phyloP scores from a whole-genome alignment of 306 rosid species.

The Begonia masoniana region DNA sequence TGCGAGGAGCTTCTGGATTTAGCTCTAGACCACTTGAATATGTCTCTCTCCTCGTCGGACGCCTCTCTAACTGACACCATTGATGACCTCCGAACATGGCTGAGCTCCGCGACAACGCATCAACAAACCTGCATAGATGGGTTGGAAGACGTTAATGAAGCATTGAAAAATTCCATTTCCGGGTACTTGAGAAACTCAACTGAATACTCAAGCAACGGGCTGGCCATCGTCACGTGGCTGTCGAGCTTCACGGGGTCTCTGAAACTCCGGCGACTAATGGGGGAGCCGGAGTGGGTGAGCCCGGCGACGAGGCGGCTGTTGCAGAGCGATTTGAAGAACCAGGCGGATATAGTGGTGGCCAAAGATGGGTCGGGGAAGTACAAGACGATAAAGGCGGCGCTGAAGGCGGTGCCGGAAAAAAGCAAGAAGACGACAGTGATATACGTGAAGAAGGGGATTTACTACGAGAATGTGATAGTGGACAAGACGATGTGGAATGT shows the following conservation, averaged over 20 bases:
- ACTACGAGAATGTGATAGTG: conserved; percentile 52
- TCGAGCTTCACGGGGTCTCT: conserved; percentile 12
- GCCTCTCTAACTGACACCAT: conserved; percentile 23
- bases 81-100: conserved; percentile 65
- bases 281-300: conserved; percentile 26
- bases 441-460: conserved; percentile 54
- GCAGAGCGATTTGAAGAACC: conserved; percentile 18
- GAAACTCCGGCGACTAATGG: conserved; percentile 24
- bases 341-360: conserved; percentile 34
- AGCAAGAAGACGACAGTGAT: conserved; percentile 52
- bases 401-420: conserved; percentile 32
- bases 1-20: conserved; percentile 45
- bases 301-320: conserved; percentile 16
- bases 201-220: conserved; percentile 60
- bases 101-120: conserved; percentile 63
- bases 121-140: conserved; percentile 64
- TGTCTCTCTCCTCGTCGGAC: conserved; percentile 17
- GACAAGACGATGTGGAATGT: conserved; percentile 60
- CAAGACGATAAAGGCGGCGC: conserved; percentile 41
- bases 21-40: conserved; percentile 48
- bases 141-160: conserved; percentile 21
- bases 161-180: conserved; percentile 2
- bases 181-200: conserved; percentile 40
- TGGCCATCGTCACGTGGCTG: conserved; percentile 57
- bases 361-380: conserved; percentile 42